Conservation (phyloP, 495 filamentous ascomycete species). For the Annulohypoxylon bovei region DNA sequence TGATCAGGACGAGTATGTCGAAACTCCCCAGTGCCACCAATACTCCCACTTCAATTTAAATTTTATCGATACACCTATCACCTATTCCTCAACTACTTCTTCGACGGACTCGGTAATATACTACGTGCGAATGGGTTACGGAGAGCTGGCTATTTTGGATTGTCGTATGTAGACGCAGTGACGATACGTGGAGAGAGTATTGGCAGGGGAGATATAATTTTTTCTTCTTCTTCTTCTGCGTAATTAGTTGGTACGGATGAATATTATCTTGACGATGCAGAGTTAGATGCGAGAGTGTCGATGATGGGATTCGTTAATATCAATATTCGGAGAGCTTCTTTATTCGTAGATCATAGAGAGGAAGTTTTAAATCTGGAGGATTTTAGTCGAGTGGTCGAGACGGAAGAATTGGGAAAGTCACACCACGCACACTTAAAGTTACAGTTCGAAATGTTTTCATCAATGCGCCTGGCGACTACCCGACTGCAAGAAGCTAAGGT, state of each 20-base stretch:
- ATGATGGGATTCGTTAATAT: neutral
- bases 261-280: neutral
- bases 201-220: neutral
- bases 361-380: slow-evolving; percentile 12
- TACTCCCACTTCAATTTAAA: slow-evolving; percentile 23
- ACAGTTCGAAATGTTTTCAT: slow-evolving; percentile 36
- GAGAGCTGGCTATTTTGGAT: neutral
- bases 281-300: neutral
- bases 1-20: slow-evolving; percentile 36
- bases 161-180: slow-evolving; percentile 10
- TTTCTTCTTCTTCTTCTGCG: neutral
- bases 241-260: slow-evolving; percentile 9
- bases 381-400: slow-evolving; percentile 10
- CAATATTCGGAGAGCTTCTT: slow-evolving; percentile 10
- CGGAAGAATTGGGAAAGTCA: slow-evolving; percentile 33
- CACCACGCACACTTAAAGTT: slow-evolving; percentile 30
- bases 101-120: neutral
- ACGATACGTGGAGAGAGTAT: slow-evolving; percentile 1
- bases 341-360: neutral
- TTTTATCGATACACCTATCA: slow-evolving; percentile 14
- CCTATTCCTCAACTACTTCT: neutral
- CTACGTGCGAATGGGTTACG: slow-evolving; percentile 2
- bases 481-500: slow-evolving; percentile 24
- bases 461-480: slow-evolving; percentile 32
- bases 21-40: slow-evolving; percentile 36